Percentiles rank a stretch among this genome's conserved stretches.
phyloP scores from a whole-genome alignment of 73 alveolate genomes.

The Breviolum minutum region DNA sequence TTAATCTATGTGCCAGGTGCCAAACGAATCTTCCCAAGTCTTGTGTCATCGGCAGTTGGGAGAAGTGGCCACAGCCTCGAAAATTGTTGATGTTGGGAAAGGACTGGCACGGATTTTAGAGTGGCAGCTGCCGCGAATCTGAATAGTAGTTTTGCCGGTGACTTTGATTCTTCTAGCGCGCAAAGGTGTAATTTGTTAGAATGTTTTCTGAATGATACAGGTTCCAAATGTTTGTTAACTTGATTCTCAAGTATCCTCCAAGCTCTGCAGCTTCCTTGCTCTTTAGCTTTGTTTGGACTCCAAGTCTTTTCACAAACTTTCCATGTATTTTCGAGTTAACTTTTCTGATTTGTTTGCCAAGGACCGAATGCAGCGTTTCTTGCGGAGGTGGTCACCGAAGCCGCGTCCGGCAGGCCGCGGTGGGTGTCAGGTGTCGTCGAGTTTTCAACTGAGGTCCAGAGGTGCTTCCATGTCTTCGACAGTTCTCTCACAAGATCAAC shows the following conservation, averaged over 20 bases:
- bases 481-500: too few relatives aligned
- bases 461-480: background rate
- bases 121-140: too few relatives aligned
- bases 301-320: too few relatives aligned
- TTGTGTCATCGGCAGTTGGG: slow-evolving; percentile 73
- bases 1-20: slow-evolving; percentile 45
- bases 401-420: slow-evolving; percentile 63
- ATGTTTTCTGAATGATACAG: too few relatives aligned
- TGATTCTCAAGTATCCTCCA: too few relatives aligned
- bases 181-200: too few relatives aligned
- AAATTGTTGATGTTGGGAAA: background rate
- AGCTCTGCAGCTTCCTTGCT: too few relatives aligned
- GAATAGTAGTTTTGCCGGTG: too few relatives aligned
- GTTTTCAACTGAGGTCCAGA: background rate
- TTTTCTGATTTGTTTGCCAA: background rate
- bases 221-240: too few relatives aligned
- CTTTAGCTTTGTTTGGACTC: too few relatives aligned
- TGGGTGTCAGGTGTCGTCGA: background rate
- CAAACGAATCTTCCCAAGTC: slow-evolving; percentile 67
- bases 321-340: background rate
- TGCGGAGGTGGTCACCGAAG: slow-evolving; percentile 88
- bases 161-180: too few relatives aligned
- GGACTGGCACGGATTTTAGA: too few relatives aligned
- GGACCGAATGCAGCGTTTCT: slow-evolving; percentile 36
- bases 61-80: slow-evolving; percentile 51